Evolutionary conservation across 768 basidiomycete species (phyloP).

Genomic region (Rhodotorula babjevae): DNA sequence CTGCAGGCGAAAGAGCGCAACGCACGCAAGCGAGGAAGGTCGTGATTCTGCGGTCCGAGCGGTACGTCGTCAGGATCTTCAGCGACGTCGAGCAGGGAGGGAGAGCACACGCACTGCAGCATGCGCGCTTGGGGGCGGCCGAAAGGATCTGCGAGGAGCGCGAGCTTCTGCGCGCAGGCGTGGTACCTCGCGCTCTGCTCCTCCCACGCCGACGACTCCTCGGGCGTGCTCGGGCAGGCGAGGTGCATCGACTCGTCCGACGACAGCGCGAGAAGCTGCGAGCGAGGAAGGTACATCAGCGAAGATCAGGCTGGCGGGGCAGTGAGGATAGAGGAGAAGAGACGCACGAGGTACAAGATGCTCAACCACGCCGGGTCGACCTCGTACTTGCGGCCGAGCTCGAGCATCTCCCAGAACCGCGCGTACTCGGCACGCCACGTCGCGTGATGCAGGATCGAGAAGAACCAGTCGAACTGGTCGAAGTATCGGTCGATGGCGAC

Average conservation of each 20-base stretch:
- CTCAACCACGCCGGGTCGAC: slow-evolving; percentile 33
- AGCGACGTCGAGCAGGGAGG: background rate
- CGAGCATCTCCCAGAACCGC: slow-evolving; percentile 24
- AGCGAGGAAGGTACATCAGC: background rate
- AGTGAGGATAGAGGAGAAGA: too few relatives aligned
- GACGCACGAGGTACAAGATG: slow-evolving; percentile 5
- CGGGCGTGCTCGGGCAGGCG: background rate
- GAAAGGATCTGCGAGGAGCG: slow-evolving; percentile 12
- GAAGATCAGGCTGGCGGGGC: too few relatives aligned
- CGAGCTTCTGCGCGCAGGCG: slow-evolving; percentile 15
- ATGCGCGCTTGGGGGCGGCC: slow-evolving; percentile 20
- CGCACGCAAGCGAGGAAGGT: slow-evolving; percentile 20
- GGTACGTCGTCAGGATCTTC: too few relatives aligned
- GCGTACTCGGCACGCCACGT: slow-evolving; percentile 7
- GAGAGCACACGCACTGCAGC: slow-evolving; percentile 4
- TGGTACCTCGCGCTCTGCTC: background rate
- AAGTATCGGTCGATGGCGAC: background rate
- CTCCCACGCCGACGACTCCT: background rate
- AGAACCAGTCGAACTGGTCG: background rate
- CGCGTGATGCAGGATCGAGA: background rate
- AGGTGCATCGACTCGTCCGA: slow-evolving; percentile 1
- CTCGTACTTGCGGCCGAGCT: slow-evolving; percentile 13
- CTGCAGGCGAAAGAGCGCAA: background rate
- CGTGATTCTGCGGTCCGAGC: background rate
- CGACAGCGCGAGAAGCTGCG: slow-evolving; percentile 26